Conservation (phyloP, 208 protist species). For the Crithidia expoeki region DNA sequence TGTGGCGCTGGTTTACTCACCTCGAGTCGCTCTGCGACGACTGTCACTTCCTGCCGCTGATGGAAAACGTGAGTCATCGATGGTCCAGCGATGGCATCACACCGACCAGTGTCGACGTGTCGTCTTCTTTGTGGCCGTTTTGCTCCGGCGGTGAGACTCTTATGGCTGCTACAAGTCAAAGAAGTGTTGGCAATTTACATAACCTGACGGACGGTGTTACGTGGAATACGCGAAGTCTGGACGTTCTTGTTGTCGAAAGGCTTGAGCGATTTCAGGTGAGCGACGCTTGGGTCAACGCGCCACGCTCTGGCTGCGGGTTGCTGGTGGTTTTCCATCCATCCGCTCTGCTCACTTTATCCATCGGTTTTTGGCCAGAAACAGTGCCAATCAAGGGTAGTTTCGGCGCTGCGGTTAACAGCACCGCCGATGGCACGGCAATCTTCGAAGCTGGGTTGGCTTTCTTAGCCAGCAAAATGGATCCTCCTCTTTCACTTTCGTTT, state of each 20-base stretch:
- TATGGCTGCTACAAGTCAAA: background rate
- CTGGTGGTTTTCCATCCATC: no score
- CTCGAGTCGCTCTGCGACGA: slow-evolving; percentile 7
- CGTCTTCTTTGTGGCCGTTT: background rate
- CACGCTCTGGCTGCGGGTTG: no score
- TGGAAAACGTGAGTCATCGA: background rate
- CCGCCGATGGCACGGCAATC: background rate
- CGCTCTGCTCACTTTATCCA: no score
- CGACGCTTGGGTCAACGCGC: no score
- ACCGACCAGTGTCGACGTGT: background rate
- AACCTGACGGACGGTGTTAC: no score
- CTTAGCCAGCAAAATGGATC: background rate
- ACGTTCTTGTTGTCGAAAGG: no score
- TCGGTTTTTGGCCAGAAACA: no score
- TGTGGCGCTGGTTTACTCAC: slow-evolving; percentile 8
- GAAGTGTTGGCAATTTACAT: no score
- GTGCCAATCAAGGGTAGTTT: no score
- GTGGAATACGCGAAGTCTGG: no score
- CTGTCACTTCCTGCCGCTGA: slow-evolving; percentile 10
- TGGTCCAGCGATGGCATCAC: background rate
- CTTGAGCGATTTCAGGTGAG: no score
- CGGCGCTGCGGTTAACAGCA: background rate
- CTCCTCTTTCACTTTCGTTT: no score
- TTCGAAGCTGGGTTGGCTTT: background rate
- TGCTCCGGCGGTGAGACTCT: background rate